phyloP scores from a whole-genome alignment of 2,329 filamentous ascomycete species.

The Trichoderma sp. region DNA sequence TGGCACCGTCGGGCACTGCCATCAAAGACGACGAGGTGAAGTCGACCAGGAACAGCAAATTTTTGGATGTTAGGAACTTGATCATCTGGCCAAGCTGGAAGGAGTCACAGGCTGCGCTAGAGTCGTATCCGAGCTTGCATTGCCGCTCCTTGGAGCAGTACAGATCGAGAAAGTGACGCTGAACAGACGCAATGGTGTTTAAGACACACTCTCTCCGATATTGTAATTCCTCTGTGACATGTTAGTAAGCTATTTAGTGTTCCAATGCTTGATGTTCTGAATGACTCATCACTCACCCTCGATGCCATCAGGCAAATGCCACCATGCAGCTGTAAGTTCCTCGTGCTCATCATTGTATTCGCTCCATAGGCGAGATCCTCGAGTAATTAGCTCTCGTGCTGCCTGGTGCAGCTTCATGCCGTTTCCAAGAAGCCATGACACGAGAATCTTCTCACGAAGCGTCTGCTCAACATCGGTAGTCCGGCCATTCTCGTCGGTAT shows the following conservation, averaged over 20 bases:
- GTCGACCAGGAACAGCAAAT: constrained; percentile 59
- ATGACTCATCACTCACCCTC: constrained; percentile 50
- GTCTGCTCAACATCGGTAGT: constrained; percentile 57
- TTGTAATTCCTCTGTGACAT: constrained; percentile 59
- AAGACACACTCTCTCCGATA: constrained; percentile 65
- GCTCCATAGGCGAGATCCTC: constrained; percentile 61
- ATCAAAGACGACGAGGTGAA: constrained; percentile 51
- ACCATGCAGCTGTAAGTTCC: constrained; percentile 57
- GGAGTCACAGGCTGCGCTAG: constrained; percentile 68
- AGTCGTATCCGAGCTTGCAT: constrained; percentile 73
- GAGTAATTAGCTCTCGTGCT: constrained; percentile 64
- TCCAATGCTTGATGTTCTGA: neutral
- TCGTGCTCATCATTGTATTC: constrained; percentile 35
- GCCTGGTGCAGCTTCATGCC: constrained; percentile 58
- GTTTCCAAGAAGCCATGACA: constrained; percentile 64
- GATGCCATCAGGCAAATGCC: constrained; percentile 66
- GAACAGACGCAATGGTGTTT: constrained; percentile 67
- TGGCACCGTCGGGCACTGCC: constrained; percentile 47
- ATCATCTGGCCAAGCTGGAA: constrained; percentile 78
- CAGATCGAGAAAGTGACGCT: constrained; percentile 62
- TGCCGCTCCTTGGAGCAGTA: constrained; percentile 67
- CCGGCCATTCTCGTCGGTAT: constrained; percentile 38
- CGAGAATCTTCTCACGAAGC: constrained; percentile 66
- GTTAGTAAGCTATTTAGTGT: neutral
- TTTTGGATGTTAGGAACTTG: constrained; percentile 63